Conservation (phyloP, 768 basidiomycete species). For the Leccinum subtestaceum region DNA sequence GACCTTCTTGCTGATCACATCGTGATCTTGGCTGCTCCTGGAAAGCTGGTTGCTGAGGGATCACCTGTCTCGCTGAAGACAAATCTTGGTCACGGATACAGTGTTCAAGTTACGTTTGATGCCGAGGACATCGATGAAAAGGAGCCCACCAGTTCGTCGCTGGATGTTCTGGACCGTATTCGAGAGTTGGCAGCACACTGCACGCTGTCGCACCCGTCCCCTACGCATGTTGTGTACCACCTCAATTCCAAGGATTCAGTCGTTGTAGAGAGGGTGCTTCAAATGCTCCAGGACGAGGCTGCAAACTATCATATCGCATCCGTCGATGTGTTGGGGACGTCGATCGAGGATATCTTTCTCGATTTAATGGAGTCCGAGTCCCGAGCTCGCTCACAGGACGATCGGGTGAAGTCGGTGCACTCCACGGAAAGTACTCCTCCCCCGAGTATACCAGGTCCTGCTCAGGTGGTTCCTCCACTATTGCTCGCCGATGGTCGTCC, state of each 20-base stretch:
- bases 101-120: conserved; percentile 51
- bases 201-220: conserved; percentile 41
- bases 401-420: conserved; percentile 22
- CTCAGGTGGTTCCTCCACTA: conserved; percentile 8
- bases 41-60: too few relatives aligned
- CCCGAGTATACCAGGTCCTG: background rate
- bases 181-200: conserved; percentile 45
- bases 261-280: conserved; percentile 54
- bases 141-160: conserved; percentile 11
- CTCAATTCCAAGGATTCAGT: conserved; percentile 58
- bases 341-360: conserved; percentile 82
- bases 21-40: too few relatives aligned
- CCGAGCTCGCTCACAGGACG: conserved; percentile 21
- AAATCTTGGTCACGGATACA: conserved; percentile 52
- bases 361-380: conserved; percentile 53
- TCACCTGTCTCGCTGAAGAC: too few relatives aligned
- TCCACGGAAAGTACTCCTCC: conserved; percentile 3
- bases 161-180: conserved; percentile 41
- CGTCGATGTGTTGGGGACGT: conserved; percentile 68
- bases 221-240: conserved; percentile 49
- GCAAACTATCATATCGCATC: conserved; percentile 40
- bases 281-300: conserved; percentile 48
- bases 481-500: conserved; percentile 46
- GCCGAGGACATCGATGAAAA: conserved; percentile 30
- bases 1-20: too few relatives aligned